Evolutionary conservation across 495 filamentous ascomycete genomes (phyloP).

Genomic region (Aspergillus coremiiformis): DNA sequence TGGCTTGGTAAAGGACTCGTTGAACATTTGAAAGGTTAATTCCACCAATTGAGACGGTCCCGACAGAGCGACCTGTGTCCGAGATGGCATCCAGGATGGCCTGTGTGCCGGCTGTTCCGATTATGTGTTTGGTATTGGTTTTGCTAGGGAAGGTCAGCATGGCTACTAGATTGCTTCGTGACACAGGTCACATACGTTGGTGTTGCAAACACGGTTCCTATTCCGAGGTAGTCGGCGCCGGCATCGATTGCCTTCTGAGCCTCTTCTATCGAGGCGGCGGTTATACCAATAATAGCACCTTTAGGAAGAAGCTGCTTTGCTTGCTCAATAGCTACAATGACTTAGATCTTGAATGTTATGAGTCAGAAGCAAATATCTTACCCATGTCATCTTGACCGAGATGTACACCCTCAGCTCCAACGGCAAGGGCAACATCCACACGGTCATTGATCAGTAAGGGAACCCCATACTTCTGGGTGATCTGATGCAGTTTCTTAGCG

Average conservation of each 20-base stretch:
- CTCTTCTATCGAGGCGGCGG: constrained; percentile 59
- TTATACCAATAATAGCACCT: constrained; percentile 65
- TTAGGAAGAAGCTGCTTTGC: constrained; percentile 68
- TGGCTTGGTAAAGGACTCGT: constrained; percentile 61
- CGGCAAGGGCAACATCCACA: constrained; percentile 82
- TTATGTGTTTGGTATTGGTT: constrained; percentile 69
- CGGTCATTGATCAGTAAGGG: constrained; percentile 93
- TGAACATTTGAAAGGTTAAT: constrained; percentile 74
- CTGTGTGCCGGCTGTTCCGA: constrained; percentile 72
- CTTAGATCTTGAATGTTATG: constrained; percentile 2
- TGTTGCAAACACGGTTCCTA: constrained; percentile 82
- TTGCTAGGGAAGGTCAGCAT: constrained; percentile 29
- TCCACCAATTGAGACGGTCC: constrained; percentile 77
- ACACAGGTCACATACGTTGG: constrained; percentile 52
- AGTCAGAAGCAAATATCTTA: constrained; percentile 27
- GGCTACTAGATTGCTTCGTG: no score
- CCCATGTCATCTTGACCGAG: constrained; percentile 92
- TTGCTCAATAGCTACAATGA: constrained; percentile 46
- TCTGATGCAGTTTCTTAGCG: constrained; percentile 59
- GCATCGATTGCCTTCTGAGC: constrained; percentile 56
- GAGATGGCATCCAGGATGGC: constrained; percentile 57
- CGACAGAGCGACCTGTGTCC: constrained; percentile 35
- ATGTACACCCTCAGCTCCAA: constrained; percentile 85
- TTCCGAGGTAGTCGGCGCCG: constrained; percentile 82
- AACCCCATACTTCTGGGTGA: constrained; percentile 60